These are phyloP conservation scores for Plasmodium yoelii DNA, from an alignment of 169 alveolate genomes.

Conservation along the genomic window DNA sequence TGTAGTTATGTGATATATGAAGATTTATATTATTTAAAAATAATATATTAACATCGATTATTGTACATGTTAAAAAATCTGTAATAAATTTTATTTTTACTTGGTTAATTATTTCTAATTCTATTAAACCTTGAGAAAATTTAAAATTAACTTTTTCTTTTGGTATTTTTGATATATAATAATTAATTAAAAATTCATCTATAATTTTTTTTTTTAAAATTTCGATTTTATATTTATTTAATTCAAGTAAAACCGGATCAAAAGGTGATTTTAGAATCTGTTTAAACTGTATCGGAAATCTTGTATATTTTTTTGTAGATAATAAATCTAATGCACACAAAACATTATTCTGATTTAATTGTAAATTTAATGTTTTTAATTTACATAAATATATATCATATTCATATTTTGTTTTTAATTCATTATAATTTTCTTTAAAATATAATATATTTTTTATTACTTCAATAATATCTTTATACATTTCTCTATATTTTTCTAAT, in stretches of 20 bases:
- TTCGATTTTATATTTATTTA: slow-evolving; percentile 10
- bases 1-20: slow-evolving; percentile 23
- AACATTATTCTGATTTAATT: slow-evolving; percentile 33
- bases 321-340: slow-evolving; percentile 44
- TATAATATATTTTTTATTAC: slow-evolving; percentile 17
- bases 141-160: slow-evolving; percentile 49
- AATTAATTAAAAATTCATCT: slow-evolving; percentile 56
- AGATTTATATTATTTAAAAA: slow-evolving; percentile 24
- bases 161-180: slow-evolving; percentile 52
- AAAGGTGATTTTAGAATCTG: slow-evolving; percentile 16
- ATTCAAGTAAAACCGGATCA: slow-evolving; percentile 18
- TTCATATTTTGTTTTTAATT: slow-evolving; percentile 44
- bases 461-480: slow-evolving; percentile 38
- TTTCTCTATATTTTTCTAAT: slow-evolving; percentile 12
- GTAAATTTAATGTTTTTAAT: slow-evolving; percentile 28
- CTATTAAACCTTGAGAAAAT: slow-evolving; percentile 42
- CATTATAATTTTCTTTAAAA: slow-evolving; percentile 27
- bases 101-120: slow-evolving; percentile 42
- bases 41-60: slow-evolving; percentile 24
- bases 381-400: slow-evolving; percentile 46
- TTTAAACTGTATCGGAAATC: slow-evolving; percentile 43
- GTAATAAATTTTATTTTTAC: slow-evolving; percentile 36
- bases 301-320: slow-evolving; percentile 41
- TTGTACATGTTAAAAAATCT: slow-evolving; percentile 45
- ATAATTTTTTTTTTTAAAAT: slow-evolving; percentile 46